phyloP scores from a whole-genome alignment of 2,329 filamentous ascomycete species.

The Diaporthe sp. region DNA sequence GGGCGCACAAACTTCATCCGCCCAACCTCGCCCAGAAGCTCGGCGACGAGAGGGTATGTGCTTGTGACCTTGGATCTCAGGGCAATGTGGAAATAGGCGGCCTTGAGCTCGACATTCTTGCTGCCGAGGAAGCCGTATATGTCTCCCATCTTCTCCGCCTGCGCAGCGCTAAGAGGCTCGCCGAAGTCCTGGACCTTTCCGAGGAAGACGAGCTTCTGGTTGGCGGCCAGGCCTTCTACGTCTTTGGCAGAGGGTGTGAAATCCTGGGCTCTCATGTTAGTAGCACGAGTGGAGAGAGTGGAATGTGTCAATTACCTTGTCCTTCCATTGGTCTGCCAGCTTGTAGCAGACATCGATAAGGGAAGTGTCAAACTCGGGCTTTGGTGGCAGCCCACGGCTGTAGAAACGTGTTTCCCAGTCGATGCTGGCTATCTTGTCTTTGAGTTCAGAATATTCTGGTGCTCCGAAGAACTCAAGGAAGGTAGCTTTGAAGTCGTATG shows the following conservation, averaged over 20 bases:
- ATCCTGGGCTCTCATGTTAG: slow-evolving; percentile 51
- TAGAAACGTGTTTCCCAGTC: slow-evolving; percentile 96
- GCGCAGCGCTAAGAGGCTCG: slow-evolving; percentile 72
- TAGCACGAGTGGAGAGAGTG: slow-evolving; percentile 33
- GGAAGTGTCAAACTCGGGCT: slow-evolving; percentile 90
- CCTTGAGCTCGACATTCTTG: slow-evolving; percentile 88
- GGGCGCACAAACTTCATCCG: slow-evolving; percentile 98
- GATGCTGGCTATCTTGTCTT: slow-evolving; percentile 77
- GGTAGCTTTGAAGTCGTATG: slow-evolving; percentile 92
- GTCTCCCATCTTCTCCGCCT: slow-evolving; percentile 79
- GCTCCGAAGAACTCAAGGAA: slow-evolving; percentile 86
- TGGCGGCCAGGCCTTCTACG: slow-evolving; percentile 81
- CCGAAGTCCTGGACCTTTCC: slow-evolving; percentile 80
- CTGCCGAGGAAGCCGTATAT: slow-evolving; percentile 82
- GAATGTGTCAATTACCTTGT: slow-evolving; percentile 60
- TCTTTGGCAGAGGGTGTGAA: slow-evolving; percentile 78
- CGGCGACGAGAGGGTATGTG: slow-evolving; percentile 78
- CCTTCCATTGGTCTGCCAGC: slow-evolving; percentile 86
- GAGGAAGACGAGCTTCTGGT: slow-evolving; percentile 93
- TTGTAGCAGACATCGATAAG: slow-evolving; percentile 88
- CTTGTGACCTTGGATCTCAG: slow-evolving; percentile 79
- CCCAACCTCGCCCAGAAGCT: slow-evolving; percentile 85
- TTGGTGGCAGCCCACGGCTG: slow-evolving; percentile 87
- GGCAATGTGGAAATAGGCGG: slow-evolving; percentile 84
- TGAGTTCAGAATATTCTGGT: slow-evolving; percentile 72